Conservation (phyloP, 306 rosid genomes). For the Alnus glutinosa region DNA sequence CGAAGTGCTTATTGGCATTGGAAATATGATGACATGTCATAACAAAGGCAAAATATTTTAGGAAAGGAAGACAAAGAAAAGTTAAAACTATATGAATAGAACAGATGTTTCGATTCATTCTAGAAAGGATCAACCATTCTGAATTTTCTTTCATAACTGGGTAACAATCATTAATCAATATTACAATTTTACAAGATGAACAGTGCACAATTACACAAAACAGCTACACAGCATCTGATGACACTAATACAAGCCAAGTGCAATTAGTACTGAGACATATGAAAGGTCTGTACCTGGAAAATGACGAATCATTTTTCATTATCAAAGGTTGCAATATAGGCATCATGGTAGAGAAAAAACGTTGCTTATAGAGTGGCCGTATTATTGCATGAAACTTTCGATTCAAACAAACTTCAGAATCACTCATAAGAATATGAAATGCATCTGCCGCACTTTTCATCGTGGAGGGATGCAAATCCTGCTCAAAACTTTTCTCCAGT, state of each 20-base stretch:
- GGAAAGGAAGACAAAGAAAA: neutral
- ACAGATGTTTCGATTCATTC: neutral
- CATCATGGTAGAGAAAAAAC: conserved; percentile 77
- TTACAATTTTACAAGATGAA: neutral
- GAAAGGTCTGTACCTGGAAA: conserved; percentile 59
- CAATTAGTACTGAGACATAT: conserved; percentile 15
- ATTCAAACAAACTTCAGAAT: conserved; percentile 86
- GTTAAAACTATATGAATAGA: neutral
- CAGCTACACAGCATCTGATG: conserved; percentile 8
- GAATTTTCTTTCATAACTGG: neutral
- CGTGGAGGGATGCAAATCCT: conserved; percentile 44
- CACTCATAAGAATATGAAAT: conserved; percentile 86
- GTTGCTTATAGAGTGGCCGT: conserved; percentile 91
- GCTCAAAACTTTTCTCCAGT: conserved; percentile 35
- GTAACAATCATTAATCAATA: neutral
- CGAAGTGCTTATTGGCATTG: neutral
- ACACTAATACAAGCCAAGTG: neutral
- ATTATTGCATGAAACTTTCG: conserved; percentile 61
- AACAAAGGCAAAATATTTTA: neutral
- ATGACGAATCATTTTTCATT: conserved; percentile 49
- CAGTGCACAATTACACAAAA: neutral
- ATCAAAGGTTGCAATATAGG: conserved; percentile 74
- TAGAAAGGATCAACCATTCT: neutral
- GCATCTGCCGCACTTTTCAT: conserved; percentile 82
- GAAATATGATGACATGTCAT: neutral